Evolutionary conservation across 441 rosid genomes (phyloP), one percentile per base, ranked within the genome.

Genomic region (Mallotus japonicus): DNA sequence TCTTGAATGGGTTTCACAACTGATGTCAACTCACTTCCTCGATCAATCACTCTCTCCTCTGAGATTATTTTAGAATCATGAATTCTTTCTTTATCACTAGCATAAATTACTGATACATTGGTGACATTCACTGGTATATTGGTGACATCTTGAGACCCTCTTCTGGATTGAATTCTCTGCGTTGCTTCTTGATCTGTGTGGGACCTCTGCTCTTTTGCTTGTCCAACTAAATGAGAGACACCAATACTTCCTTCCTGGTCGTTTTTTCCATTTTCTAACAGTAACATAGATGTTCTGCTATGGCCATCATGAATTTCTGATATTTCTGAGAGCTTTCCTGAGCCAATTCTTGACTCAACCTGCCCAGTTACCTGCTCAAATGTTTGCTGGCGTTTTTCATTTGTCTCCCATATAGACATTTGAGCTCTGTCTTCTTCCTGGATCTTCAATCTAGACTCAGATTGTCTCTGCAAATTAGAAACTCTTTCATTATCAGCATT

Each of bases 21-120:
- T 51, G 83, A 71, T 40, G 81, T 73, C 61, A 60, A 32, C 74
- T 78, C 62, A 72, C 72, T 78, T 73, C 74, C 89, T 81, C 82
- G 84, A 83, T 80, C 83, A 79, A 80, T 74, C 10, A 77, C 40
- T 80, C 79, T 80, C 77, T 78, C 73, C 76, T 78, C 88, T 70
- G 85, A 82, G 77, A 75, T 79, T 70, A 82, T 76, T 56, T 79
- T 76, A 73, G 85, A 82, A 79, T 81, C 78, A 8, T 60, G 47
- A 69, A 76, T 75, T 34, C 76, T 73, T 69, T 77, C 79, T 47
- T 64, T 71, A 77, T 77, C 83, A 75, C 71, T 78, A 60, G 81
- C 78, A 68, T 65, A 77, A 73, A 78, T 71, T 24, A 79, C 66
- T 32, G 93, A 86, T 50, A 83, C 75, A 74, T 72, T 78, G 17